Percentiles rank a stretch among this genome's conserved stretches.
These are phyloP conservation scores for Crataegus laevigata DNA, from an alignment of 306 rosid genomes.

Conservation along the genomic window DNA sequence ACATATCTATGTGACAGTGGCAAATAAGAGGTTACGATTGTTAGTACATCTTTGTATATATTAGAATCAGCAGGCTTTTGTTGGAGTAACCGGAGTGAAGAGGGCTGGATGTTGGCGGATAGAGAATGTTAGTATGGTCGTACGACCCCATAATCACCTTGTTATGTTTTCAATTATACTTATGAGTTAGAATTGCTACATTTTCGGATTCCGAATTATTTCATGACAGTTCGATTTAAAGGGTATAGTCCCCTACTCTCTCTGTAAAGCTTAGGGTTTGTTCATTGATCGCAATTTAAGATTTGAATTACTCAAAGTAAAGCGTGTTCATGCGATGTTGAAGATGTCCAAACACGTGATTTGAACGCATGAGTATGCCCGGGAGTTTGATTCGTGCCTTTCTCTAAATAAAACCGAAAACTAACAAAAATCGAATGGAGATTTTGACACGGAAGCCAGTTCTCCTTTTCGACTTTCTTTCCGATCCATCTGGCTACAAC, in stretches of 20 bases:
- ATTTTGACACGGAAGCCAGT: conserved; percentile 11
- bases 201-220: too few relatives aligned
- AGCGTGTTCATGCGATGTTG: background rate
- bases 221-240: too few relatives aligned
- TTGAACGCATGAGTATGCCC: background rate
- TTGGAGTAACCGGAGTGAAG: conserved; percentile 14
- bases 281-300: background rate
- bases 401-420: background rate
- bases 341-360: background rate
- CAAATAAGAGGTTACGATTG: conserved; percentile 18
- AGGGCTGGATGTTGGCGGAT: background rate
- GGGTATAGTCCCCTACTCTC: background rate
- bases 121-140: background rate
- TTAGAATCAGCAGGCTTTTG: conserved; percentile 13
- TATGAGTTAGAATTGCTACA: background rate
- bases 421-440: background rate
- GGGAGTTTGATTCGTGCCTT: background rate
- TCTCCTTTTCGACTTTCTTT: conserved; percentile 53
- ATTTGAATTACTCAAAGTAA: background rate
- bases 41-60: conserved; percentile 37
- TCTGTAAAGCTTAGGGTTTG: background rate
- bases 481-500: conserved; percentile 88
- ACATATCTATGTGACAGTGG: conserved; percentile 22
- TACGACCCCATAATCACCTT: background rate
- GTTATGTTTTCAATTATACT: background rate